Evolutionary conservation across 1,139 yeast species (phyloP).

Genomic region (Kodamaea alishanica): DNA sequence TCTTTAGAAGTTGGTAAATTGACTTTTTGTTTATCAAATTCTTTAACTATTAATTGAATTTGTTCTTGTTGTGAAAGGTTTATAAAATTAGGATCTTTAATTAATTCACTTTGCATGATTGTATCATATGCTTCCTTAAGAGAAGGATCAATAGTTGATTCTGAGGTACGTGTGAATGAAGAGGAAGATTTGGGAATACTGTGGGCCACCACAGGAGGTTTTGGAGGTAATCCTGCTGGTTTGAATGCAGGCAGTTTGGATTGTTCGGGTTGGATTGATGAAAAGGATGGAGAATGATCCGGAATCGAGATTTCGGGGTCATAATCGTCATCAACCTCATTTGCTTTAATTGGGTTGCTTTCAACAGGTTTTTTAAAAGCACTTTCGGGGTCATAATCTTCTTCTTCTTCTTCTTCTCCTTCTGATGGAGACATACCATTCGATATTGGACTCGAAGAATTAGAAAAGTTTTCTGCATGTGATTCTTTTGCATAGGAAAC

Average conservation of each 20-base stretch:
- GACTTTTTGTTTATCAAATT: slow-evolving; percentile 26
- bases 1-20: slow-evolving; percentile 16
- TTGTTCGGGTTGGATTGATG: neutral
- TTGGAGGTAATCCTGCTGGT: slow-evolving; percentile 29
- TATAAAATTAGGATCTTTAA: slow-evolving; percentile 30
- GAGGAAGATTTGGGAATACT: slow-evolving; percentile 3
- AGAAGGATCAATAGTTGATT: slow-evolving; percentile 11
- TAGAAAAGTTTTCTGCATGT: neutral
- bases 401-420: slow-evolving; percentile 11
- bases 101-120: slow-evolving; percentile 31
- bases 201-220: slow-evolving; percentile 25
- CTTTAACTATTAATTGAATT: slow-evolving; percentile 29
- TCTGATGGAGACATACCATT: no score
- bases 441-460: no score
- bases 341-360: no score
- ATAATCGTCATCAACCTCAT: no score
- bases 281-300: no score
- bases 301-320: no score
- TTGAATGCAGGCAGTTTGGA: neutral
- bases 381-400: slow-evolving; percentile 26
- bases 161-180: slow-evolving; percentile 7
- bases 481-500: neutral
- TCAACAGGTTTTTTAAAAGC: slow-evolving; percentile 4
- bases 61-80: slow-evolving; percentile 32
- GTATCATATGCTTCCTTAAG: slow-evolving; percentile 34